These are phyloP conservation scores for Mortierella polycephala DNA, from an alignment of 371 early-diverging fungal species.

Conservation along the genomic window DNA sequence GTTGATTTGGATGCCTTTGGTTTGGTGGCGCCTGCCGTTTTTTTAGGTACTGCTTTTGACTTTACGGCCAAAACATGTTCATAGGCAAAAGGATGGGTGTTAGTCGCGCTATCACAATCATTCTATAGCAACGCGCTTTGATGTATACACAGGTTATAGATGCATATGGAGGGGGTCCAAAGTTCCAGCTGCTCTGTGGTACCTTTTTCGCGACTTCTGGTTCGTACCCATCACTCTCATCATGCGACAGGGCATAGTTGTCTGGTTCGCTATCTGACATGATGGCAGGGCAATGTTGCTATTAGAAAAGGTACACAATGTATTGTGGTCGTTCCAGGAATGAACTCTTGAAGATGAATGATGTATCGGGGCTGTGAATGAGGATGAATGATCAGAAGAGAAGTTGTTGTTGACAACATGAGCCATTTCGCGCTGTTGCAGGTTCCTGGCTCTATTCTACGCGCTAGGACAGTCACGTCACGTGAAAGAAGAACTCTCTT, in stretches of 20 bases:
- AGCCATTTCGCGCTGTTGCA: neutral
- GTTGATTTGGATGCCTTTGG: conserved; percentile 17
- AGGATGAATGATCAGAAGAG: neutral
- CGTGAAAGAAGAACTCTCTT: no score
- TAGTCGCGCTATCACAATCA: no score
- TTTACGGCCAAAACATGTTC: conserved; percentile 5
- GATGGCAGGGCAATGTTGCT: neutral
- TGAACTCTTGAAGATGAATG: no score
- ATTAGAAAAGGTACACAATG: neutral
- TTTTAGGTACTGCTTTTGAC: conserved; percentile 34
- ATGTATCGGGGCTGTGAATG: neutral
- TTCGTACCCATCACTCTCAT: conserved; percentile 44
- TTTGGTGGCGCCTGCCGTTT: conserved; percentile 18
- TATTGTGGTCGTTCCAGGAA: no score
- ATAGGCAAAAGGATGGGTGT: no score
- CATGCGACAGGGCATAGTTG: conserved; percentile 42
- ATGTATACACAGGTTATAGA: no score
- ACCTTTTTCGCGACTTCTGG: conserved; percentile 44
- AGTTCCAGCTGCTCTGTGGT: neutral
- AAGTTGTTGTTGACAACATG: neutral
- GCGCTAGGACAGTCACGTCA: no score
- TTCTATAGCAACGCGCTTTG: no score
- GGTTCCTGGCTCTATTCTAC: no score
- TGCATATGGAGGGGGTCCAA: neutral
- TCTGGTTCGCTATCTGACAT: conserved; percentile 47